Percentiles rank a stretch among this genome's conserved stretches.
Conservation (phyloP, 352 stramenopile genomes). For the Globisporangium mamillatum region DNA sequence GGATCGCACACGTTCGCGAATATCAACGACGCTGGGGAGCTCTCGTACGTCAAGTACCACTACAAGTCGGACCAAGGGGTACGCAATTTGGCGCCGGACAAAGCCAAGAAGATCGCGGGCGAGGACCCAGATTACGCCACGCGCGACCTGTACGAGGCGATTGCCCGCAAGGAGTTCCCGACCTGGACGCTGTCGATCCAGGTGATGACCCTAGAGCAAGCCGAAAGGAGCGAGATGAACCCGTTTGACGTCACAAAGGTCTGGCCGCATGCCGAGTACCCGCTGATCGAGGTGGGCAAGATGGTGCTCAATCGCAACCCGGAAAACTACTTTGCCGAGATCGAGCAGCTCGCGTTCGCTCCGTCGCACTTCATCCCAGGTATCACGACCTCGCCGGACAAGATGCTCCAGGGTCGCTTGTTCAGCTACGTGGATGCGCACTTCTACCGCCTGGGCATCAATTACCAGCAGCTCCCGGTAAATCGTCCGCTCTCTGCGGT, state of each 20-base stretch:
- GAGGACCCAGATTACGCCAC: conserved; percentile 88
- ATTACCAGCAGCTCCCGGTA: conserved; percentile 89
- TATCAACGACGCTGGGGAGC: conserved; percentile 70
- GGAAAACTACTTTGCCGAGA: conserved; percentile 91
- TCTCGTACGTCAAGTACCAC: conserved; percentile 93
- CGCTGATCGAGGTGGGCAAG: conserved; percentile 81
- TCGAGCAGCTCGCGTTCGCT: conserved; percentile 91
- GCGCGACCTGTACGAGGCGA: conserved; percentile 90
- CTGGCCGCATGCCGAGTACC: conserved; percentile 85
- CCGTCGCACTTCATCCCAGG: conserved; percentile 89
- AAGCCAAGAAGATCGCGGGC: conserved; percentile 64
- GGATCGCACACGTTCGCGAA: conserved; percentile 91
- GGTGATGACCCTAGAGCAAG: conserved; percentile 86
- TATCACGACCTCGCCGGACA: conserved; percentile 81
- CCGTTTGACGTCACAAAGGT: conserved; percentile 94
- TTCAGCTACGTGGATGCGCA: conserved; percentile 90
- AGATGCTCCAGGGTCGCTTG: conserved; percentile 87
- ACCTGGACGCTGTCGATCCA: conserved; percentile 91
- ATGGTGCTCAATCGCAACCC: conserved; percentile 92
- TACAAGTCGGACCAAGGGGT: conserved; percentile 91
- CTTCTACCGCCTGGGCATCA: conserved; percentile 81
- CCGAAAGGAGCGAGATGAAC: conserved; percentile 58
- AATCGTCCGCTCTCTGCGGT: conserved; percentile 75
- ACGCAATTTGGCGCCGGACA: conserved; percentile 78
- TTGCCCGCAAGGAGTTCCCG: conserved; percentile 73